Percentiles rank a stretch among this genome's conserved stretches.
phyloP scores from a whole-genome alignment of 768 basidiomycete genomes.

The Lactarius sp. region DNA sequence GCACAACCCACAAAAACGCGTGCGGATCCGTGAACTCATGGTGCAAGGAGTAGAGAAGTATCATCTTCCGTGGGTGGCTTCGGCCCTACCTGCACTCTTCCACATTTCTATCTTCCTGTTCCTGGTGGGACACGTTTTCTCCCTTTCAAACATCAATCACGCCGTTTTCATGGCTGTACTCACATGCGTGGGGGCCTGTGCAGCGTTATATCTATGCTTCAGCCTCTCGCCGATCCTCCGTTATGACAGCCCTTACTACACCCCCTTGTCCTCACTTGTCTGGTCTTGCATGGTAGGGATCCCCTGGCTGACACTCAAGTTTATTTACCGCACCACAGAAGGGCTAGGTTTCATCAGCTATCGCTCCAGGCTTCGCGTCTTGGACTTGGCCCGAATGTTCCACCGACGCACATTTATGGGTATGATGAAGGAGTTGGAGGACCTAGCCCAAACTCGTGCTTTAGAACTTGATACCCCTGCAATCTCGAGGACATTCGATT shows the following conservation, averaged over 20 bases:
- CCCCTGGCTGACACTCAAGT: neutral
- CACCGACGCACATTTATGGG: neutral
- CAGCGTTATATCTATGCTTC: neutral
- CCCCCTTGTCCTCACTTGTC: neutral
- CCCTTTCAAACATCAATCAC: neutral
- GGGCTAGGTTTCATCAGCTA: neutral
- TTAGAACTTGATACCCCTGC: neutral
- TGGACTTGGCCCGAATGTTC: neutral
- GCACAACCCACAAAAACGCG: neutral
- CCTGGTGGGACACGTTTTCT: neutral
- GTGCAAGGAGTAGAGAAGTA: neutral
- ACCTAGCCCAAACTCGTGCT: neutral
- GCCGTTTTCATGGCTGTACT: neutral
- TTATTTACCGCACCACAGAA: neutral
- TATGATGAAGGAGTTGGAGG: slow-evolving; percentile 5
- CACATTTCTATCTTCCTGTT: slow-evolving; percentile 11
- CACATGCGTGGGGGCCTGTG: neutral
- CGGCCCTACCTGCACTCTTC: neutral
- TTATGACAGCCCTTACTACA: neutral
- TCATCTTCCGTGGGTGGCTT: neutral
- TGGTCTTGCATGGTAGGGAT: neutral
- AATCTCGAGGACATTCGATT: neutral
- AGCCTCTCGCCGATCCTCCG: neutral
- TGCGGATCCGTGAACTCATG: slow-evolving; percentile 8
- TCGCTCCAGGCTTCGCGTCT: neutral